Percentiles rank a stretch among this genome's conserved stretches.
These are phyloP conservation scores for Psilocybe tampanensis DNA, from an alignment of 768 basidiomycete species.

Conservation along the genomic window DNA sequence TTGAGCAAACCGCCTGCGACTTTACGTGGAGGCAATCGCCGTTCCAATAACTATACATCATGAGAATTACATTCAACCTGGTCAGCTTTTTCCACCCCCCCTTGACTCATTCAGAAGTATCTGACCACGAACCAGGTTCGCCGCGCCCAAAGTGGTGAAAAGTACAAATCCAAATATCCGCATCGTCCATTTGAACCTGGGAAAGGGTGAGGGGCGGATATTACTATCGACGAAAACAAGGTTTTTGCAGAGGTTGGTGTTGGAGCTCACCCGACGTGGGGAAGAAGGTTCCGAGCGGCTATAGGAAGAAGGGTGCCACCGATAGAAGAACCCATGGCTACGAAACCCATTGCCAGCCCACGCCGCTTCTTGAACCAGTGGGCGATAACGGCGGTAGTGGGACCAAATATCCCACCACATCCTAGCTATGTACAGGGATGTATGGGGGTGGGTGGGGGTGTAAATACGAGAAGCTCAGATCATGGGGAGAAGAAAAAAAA, in stretches of 20 bases:
- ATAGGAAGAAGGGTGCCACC: conserved; percentile 76
- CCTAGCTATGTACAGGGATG: conserved; percentile 33
- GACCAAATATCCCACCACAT: conserved; percentile 64
- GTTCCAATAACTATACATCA: conserved; percentile 37
- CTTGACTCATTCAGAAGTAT: not conserved
- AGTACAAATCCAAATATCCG: conserved; percentile 70
- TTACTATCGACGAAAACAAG: not conserved
- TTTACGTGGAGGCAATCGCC: conserved; percentile 57
- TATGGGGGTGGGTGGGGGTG: not conserved
- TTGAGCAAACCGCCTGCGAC: conserved; percentile 62
- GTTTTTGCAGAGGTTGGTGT: not conserved
- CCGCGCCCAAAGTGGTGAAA: conserved; percentile 48
- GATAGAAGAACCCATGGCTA: conserved; percentile 65
- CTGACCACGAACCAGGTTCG: conserved; percentile 58
- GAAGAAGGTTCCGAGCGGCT: conserved; percentile 55
- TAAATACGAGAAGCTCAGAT: not conserved
- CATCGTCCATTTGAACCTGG: conserved; percentile 82
- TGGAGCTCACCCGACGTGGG: conserved; percentile 38
- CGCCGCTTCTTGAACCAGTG: conserved; percentile 76
- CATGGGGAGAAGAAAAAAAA: not conserved
- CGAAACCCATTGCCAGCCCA: conserved; percentile 62
- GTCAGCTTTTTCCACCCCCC: not conserved
- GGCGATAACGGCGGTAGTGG: conserved; percentile 57
- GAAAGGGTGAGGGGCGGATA: not conserved
- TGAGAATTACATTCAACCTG: not conserved